Evolutionary conservation across 768 basidiomycete genomes (phyloP), one percentile per base, ranked within the genome.

Genomic region (Leccinellum luteum): DNA sequence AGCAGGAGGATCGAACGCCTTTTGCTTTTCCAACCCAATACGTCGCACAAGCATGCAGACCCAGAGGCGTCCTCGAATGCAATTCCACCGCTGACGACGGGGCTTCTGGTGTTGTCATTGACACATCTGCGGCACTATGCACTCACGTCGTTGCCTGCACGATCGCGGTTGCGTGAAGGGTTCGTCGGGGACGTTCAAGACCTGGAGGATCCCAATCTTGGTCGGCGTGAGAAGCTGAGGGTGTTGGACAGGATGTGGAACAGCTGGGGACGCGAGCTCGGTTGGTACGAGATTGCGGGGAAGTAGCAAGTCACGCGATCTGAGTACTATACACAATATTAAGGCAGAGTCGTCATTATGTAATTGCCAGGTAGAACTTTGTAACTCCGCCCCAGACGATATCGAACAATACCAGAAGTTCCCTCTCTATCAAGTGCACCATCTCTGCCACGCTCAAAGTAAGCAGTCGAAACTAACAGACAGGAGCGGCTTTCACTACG

Each of bases 201-300:
- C 71, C 70, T 98, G 52, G 93, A 94, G 70, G 84, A 92, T 65
- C 85, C 89, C 1, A 76, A 75, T 60, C 68, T 95, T 51, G 81
- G 81, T 8, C 75, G 85, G 54, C 77, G 78, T 48, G 90, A 90
- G 65, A 94, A 95, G 74, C 68, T 92, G 67, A 74, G 79, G 48
- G 87, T 94, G 2, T 76, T 96, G 5, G 85, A 93, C 50, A 75
- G 92, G 67, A 93, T 96, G 85, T 93, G 94, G 92, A 83, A 88
- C 64, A 85, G 84, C 55, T 98, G 93, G 92, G 88, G 88, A 1
- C 72, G 64, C 7, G 74, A 77, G n/a, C 76, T 90, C 19, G 86
- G 82, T 19, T 94, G 86, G 89, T 74, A 72, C 21, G 61, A 66
- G 21, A 52, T 69, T 15, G 74, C 64, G 3, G 68, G 59, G 14